Base-by-base conservation (phyloP, 2,329 filamentous ascomycete species). In the Blastomyces gilchristii region DNA sequence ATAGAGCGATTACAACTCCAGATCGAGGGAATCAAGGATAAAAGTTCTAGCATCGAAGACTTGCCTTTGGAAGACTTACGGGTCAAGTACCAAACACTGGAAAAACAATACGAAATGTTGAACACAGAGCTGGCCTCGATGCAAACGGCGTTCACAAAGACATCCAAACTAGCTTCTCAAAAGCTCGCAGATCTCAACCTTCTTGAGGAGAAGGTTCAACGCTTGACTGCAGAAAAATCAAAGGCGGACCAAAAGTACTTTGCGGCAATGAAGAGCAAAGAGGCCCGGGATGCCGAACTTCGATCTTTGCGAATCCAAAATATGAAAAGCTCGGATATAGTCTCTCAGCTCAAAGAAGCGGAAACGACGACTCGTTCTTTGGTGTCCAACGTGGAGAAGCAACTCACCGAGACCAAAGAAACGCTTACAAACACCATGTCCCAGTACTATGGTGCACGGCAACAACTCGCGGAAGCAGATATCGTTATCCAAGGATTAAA, bases 211-310 rank as follows among this genome's bases (percentile, higher is more conserved):
- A 89, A 88, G 66, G 80, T 93, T 47, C 79, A 85, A 22, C 81
- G 89, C 31, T 78, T 95, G 25, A 85, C 85, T 50, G 90, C 91
- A 0, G 91, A 99, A 76, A 99, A 99, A 79, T 87, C 88, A 67
- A 97, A 97, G 76, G 93, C 93, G 0, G 94, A 99, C 71, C 93
- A 97, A 72, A 97, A 97, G 76, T 99, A 96, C 73, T 97, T 97
- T 74, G 90, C 90, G 0, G 91, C 92, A 9, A 91, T 96, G 81
- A 97, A 96, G 73, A 88, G 92, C 68, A 95, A 93, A 71, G 93
- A 97, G 71, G 87, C 89, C 54, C 84, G 91, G 60, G 88, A 91
- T 63, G 82, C 84, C 64, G 93, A 97, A 76, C 87, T 95, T 57
- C 83, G 89, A 68, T 84, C 87, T 3, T 79, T 97, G 63, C 86